Evolutionary conservation across 257 asterid genomes (phyloP).

Genomic region (Orobanche coerulescens): DNA sequence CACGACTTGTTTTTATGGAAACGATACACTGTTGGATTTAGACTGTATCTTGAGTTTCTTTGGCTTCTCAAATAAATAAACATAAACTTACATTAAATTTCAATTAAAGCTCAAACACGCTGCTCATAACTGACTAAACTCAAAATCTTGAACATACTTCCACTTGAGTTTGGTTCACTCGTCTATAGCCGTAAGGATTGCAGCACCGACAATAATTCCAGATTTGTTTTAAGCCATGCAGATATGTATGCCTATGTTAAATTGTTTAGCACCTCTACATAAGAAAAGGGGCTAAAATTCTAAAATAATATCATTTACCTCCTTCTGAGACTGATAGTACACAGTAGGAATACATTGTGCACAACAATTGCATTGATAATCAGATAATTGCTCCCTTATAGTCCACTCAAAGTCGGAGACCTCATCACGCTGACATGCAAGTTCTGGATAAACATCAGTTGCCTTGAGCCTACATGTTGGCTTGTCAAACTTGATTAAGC

Average conservation of each 20-base stretch:
- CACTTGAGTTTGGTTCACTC: neutral
- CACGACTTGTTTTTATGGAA: neutral
- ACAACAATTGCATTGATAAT: conserved; percentile 61
- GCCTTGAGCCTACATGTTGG: conserved; percentile 82
- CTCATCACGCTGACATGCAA: conserved; percentile 36
- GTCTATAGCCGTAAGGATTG: too few species aligned
- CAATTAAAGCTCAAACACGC: too few species aligned
- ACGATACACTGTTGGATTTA: neutral
- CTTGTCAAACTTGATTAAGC: conserved; percentile 87
- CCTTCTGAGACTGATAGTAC: conserved; percentile 86
- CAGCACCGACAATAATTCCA: too few species aligned
- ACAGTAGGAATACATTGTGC: conserved; percentile 49
- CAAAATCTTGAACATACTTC: too few species aligned
- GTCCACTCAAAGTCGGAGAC: conserved; percentile 58
- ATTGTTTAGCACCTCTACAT: neutral
- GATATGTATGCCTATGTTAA: too few species aligned
- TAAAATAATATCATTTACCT: conserved; percentile 40
- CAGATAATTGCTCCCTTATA: conserved; percentile 70
- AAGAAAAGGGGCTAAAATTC: neutral
- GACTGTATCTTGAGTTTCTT: neutral
- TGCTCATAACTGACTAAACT: too few species aligned
- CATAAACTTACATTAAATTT: neutral
- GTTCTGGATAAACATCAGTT: conserved; percentile 68
- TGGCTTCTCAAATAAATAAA: neutral
- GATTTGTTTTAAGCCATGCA: too few species aligned